phyloP scores from a whole-genome alignment of 768 basidiomycete genomes.

The Steccherinum ochraceum region DNA sequence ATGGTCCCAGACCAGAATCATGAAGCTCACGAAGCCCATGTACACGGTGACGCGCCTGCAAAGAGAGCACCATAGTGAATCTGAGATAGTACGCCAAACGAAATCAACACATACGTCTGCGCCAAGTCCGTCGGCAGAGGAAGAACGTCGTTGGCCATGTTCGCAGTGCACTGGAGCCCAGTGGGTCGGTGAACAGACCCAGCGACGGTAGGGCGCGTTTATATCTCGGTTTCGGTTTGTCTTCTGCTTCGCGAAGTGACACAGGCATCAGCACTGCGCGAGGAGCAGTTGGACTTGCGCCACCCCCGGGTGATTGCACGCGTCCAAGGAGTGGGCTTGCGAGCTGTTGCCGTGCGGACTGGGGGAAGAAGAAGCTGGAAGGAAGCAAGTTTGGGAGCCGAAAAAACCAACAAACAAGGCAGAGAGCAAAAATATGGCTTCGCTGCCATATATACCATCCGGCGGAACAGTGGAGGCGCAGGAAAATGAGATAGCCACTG shows the following conservation, averaged over 20 bases:
- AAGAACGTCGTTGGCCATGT: neutral
- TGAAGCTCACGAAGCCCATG: slow-evolving; percentile 46
- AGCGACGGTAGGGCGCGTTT: too few species aligned
- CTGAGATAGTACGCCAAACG: too few species aligned
- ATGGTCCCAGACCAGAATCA: slow-evolving; percentile 51
- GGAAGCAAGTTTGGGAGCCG: too few species aligned
- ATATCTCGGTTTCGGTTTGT: neutral
- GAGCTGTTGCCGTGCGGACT: too few species aligned
- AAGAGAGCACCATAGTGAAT: neutral
- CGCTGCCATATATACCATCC: too few species aligned
- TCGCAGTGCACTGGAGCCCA: neutral
- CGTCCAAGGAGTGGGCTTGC: neutral
- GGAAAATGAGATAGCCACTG: too few species aligned
- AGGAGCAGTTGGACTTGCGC: neutral
- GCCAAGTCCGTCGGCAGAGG: slow-evolving; percentile 1
- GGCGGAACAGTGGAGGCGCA: too few species aligned
- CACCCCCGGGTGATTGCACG: neutral
- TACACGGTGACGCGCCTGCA: slow-evolving; percentile 21
- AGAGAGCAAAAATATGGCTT: too few species aligned
- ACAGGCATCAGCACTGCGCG: neutral
- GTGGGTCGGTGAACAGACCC: neutral
- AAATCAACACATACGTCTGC: slow-evolving; percentile 5
- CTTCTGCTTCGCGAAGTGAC: too few species aligned
- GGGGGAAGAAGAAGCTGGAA: too few species aligned
- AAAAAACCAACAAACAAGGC: neutral